Percentiles rank a stretch among this genome's conserved stretches.
Conservation (phyloP, 192 early-diverging fungal species). For the Gryganskiella cystojenkinii region DNA sequence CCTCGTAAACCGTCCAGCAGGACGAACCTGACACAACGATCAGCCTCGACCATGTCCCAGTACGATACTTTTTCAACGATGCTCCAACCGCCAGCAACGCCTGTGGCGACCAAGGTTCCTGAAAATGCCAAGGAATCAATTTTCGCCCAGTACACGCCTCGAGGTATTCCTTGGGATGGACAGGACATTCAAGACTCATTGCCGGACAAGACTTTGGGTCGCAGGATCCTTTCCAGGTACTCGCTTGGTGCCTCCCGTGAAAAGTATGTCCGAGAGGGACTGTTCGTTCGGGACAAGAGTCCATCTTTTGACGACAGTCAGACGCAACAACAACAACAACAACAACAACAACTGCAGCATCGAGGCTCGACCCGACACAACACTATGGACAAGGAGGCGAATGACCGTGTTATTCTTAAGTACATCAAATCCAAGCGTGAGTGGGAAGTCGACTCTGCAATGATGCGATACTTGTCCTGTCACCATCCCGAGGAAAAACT, state of each 20-base stretch:
- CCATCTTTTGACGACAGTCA: conserved; percentile 13
- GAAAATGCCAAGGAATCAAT: conserved; percentile 18
- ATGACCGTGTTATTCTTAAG: conserved; percentile 50
- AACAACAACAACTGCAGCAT: not conserved
- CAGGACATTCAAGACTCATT: conserved; percentile 33
- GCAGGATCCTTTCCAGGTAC: conserved; percentile 31
- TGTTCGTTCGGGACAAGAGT: conserved; percentile 31
- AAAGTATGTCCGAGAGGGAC: conserved; percentile 35
- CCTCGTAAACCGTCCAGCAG: conserved; percentile 6
- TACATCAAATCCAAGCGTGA: conserved; percentile 35
- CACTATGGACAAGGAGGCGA: conserved; percentile 35
- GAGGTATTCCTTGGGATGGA: conserved; percentile 22
- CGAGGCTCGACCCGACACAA: conserved; percentile 11
- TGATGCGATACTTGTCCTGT: conserved; percentile 47
- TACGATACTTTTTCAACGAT: conserved; percentile 9
- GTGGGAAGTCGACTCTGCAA: conserved; percentile 41
- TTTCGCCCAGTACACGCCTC: conserved; percentile 31
- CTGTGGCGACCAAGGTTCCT: conserved; percentile 8
- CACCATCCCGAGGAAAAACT: conserved; percentile 35
- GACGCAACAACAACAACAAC: conserved; percentile 17
- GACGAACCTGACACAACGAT: not conserved
- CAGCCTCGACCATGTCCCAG: conserved; percentile 7
- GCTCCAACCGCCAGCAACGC: conserved; percentile 16
- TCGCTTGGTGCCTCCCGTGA: conserved; percentile 25
- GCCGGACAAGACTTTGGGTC: conserved; percentile 9